Conservation (phyloP, 1,139 yeast genomes). For the Hemisphaericaspora lyxosophila region DNA sequence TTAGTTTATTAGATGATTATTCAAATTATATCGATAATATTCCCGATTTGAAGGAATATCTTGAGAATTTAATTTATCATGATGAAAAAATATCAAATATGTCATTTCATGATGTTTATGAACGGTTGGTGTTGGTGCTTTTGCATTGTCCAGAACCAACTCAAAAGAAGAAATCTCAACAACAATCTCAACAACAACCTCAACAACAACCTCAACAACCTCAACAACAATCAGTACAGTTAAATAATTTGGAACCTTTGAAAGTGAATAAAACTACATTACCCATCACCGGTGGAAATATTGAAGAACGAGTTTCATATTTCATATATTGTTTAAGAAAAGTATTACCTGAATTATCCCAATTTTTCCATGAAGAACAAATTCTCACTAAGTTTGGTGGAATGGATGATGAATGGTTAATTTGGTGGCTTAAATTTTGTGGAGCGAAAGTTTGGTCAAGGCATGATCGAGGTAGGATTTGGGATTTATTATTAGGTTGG, state of each 20-base stretch:
- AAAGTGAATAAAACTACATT: constrained; percentile 37
- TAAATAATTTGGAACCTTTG: constrained; percentile 8
- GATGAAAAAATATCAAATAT: constrained; percentile 28
- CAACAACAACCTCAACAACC: constrained; percentile 8
- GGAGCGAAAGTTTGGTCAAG: constrained; percentile 89
- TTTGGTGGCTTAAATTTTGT: constrained; percentile 93
- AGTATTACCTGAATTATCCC: constrained; percentile 72
- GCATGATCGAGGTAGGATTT: constrained; percentile 78
- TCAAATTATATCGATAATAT: constrained; percentile 43
- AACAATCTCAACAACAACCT: not conserved
- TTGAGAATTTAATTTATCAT: constrained; percentile 29
- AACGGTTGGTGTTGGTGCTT: constrained; percentile 71
- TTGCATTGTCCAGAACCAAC: constrained; percentile 55
- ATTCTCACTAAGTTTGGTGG: constrained; percentile 60
- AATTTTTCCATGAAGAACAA: constrained; percentile 79
- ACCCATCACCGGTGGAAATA: constrained; percentile 64
- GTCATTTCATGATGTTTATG: constrained; percentile 69
- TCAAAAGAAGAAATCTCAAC: constrained; percentile 5
- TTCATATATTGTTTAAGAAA: constrained; percentile 68
- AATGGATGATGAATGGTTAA: constrained; percentile 83
- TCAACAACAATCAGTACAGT: constrained; percentile 4
- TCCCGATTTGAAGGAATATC: constrained; percentile 27
- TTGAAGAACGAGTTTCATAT: constrained; percentile 68
- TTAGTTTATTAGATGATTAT: constrained; percentile 46
- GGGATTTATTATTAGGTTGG: constrained; percentile 89